Evolutionary conservation across 225 moss, liverwort and hornwort species (phyloP).

Genomic region (Pseudoscleropodium purum): DNA sequence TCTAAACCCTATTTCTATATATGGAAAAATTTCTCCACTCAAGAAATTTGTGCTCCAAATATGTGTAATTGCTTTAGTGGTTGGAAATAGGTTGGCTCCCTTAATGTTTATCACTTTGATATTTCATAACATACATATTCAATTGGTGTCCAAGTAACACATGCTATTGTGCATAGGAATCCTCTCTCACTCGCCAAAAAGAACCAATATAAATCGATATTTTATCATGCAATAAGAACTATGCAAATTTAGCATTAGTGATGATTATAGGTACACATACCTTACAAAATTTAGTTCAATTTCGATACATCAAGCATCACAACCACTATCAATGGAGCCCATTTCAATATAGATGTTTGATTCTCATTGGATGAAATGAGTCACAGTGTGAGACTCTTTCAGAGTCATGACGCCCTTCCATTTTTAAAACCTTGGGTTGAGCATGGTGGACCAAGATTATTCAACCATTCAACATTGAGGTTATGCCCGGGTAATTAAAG

Average conservation of each 20-base stretch:
- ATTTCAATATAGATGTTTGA: not conserved
- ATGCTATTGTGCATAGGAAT: too few species aligned
- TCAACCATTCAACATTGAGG: not conserved
- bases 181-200: not conserved
- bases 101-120: not conserved
- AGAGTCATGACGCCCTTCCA: too few species aligned
- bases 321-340: accelerated
- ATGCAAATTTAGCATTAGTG: accelerated
- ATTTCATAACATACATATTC: not conserved
- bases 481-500: not conserved
- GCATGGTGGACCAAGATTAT: not conserved
- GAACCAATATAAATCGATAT: not conserved
- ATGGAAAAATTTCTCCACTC: too few species aligned
- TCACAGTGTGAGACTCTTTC: accelerated
- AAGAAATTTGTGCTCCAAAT: too few species aligned
- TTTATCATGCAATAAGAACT: not conserved
- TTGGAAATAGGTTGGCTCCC: too few species aligned
- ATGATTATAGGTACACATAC: not conserved
- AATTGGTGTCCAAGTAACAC: not conserved
- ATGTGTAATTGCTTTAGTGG: too few species aligned
- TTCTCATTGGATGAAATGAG: not conserved
- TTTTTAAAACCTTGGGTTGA: not conserved
- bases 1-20: too few species aligned
- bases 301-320: not conserved
- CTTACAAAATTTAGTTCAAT: not conserved